Percentiles rank a stretch among this genome's conserved stretches.
These are phyloP conservation scores for Eimeria sp. DNA, from an alignment of 169 alveolate species.

Conservation along the genomic window DNA sequence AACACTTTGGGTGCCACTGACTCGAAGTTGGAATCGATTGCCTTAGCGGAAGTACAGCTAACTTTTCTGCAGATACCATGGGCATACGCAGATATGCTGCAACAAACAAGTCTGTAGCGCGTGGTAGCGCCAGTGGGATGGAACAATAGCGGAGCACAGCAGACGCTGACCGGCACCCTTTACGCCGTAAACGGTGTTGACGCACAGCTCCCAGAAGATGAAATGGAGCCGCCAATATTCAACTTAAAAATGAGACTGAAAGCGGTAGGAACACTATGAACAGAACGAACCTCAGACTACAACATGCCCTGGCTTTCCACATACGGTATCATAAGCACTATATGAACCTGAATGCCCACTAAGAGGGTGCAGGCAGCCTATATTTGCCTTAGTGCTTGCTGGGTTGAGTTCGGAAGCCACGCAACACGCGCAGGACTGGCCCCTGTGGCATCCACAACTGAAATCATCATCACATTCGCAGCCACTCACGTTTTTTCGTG, in stretches of 20 bases:
- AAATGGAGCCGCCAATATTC: background rate
- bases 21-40: too few species aligned
- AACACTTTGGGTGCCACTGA: background rate
- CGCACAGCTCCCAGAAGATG: background rate
- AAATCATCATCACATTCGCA: slow-evolving; percentile 38
- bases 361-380: background rate
- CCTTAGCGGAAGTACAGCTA: too few species aligned
- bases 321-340: background rate
- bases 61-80: too few species aligned
- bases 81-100: background rate
- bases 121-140: background rate
- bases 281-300: background rate
- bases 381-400: background rate
- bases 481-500: background rate
- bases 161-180: background rate
- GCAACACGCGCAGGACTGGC: slow-evolving; percentile 60
- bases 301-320: background rate
- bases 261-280: background rate
- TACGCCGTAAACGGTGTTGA: background rate
- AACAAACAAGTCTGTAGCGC: background rate
- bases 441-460: slow-evolving; percentile 74
- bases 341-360: background rate
- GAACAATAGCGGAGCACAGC: background rate
- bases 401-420: background rate
- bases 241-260: background rate